Percentiles rank a stretch among this genome's conserved stretches.
Conservation (phyloP, 2,329 filamentous ascomycete genomes). For the Ceratocystis cacaofunesta region DNA sequence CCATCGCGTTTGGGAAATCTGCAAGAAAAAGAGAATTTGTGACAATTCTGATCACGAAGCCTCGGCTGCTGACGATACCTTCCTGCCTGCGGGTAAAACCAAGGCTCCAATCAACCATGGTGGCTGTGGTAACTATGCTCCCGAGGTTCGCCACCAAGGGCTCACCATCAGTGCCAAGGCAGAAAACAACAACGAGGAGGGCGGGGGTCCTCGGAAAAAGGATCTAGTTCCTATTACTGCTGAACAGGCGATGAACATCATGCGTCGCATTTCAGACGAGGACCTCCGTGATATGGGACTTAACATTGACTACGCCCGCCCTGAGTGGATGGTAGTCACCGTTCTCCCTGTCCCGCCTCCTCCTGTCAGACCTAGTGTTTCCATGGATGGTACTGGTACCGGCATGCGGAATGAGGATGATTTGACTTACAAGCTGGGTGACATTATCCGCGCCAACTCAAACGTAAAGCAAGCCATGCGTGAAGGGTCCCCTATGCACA, state of each 20-base stretch:
- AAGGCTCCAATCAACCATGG: slow-evolving; percentile 51
- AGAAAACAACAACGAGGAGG: slow-evolving; percentile 47
- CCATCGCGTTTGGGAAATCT: slow-evolving; percentile 78
- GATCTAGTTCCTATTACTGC: slow-evolving; percentile 75
- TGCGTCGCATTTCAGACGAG: slow-evolving; percentile 67
- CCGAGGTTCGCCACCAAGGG: slow-evolving; percentile 73
- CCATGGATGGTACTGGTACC: slow-evolving; percentile 84
- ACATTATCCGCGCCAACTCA: slow-evolving; percentile 94
- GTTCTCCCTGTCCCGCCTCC: slow-evolving; percentile 91
- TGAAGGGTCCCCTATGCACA: slow-evolving; percentile 82
- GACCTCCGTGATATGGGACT: slow-evolving; percentile 79
- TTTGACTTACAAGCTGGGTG: slow-evolving; percentile 95
- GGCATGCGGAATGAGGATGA: slow-evolving; percentile 95
- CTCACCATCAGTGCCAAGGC: slow-evolving; percentile 55
- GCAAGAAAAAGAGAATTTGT: slow-evolving; percentile 76
- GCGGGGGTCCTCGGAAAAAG: slow-evolving; percentile 37
- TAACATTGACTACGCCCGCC: slow-evolving; percentile 86
- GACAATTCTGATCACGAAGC: slow-evolving; percentile 61
- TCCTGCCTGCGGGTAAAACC: slow-evolving; percentile 42
- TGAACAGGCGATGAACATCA: slow-evolving; percentile 69
- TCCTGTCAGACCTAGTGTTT: slow-evolving; percentile 90
- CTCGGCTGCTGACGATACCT: slow-evolving; percentile 54
- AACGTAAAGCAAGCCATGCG: slow-evolving; percentile 84
- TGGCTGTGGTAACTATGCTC: slow-evolving; percentile 84
- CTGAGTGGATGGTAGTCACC: slow-evolving; percentile 96